A percentile compares a stretch with the other conserved stretches of the same genome.
These are phyloP conservation scores for Mucor saturninus DNA, from an alignment of 371 early-diverging fungal species.

Conservation along the genomic window DNA sequence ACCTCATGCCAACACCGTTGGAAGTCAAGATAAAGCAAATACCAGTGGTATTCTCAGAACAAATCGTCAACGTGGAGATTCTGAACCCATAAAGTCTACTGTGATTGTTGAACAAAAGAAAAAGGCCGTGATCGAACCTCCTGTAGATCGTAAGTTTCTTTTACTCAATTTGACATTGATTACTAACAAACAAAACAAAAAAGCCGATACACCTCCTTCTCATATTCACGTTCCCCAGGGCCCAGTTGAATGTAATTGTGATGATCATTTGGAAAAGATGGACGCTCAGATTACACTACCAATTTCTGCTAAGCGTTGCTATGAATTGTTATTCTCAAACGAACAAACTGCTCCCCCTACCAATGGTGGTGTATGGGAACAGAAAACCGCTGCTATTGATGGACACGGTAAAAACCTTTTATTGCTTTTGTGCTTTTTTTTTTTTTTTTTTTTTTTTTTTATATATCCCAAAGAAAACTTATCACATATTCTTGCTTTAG, in stretches of 20 bases:
- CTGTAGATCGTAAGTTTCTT: slow-evolving; percentile 33
- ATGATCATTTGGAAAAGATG: slow-evolving; percentile 68
- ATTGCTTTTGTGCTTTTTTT: neutral
- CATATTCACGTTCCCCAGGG: slow-evolving; percentile 46
- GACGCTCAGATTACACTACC: slow-evolving; percentile 62
- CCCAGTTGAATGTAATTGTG: slow-evolving; percentile 65
- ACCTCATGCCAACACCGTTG: slow-evolving; percentile 25
- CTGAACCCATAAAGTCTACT: slow-evolving; percentile 12
- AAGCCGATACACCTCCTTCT: slow-evolving; percentile 36
- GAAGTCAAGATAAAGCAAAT: slow-evolving; percentile 5
- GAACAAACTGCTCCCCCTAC: slow-evolving; percentile 38
- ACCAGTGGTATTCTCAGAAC: slow-evolving; percentile 1
- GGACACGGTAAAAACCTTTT: slow-evolving; percentile 48
- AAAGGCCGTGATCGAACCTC: neutral
- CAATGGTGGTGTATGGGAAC: slow-evolving; percentile 56
- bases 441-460: neutral
- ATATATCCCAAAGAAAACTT: neutral
- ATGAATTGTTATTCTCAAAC: slow-evolving; percentile 62
- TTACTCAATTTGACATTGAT: neutral
- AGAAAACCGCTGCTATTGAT: slow-evolving; percentile 51
- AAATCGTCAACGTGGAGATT: slow-evolving; percentile 21
- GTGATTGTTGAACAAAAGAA: neutral
- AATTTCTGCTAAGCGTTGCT: slow-evolving; percentile 67
- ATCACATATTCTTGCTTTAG: slow-evolving; percentile 18
- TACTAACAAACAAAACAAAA: neutral